Percentiles rank a stretch among this genome's conserved stretches.
phyloP scores from a whole-genome alignment of 768 basidiomycete genomes.

The Epithele typhae region DNA sequence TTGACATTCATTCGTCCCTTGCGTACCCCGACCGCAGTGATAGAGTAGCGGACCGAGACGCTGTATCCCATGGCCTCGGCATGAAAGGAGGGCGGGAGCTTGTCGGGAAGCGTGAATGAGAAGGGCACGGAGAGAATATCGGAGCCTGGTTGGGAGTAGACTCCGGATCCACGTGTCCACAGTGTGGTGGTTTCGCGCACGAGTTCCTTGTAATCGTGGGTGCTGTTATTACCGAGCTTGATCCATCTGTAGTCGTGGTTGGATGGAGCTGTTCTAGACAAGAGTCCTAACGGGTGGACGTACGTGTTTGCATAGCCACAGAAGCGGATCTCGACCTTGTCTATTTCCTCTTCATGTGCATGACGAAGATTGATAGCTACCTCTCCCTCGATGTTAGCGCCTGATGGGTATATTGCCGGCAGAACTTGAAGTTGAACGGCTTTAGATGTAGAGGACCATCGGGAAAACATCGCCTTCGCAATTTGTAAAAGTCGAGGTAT shows the following conservation, averaged over 20 bases:
- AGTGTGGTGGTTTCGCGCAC: too few species aligned
- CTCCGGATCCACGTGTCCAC: background rate
- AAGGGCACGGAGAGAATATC: slow-evolving; percentile 13
- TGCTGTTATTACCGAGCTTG: slow-evolving; percentile 1
- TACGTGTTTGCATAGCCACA: slow-evolving; percentile 8
- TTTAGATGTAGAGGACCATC: background rate
- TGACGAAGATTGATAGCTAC: slow-evolving; percentile 8
- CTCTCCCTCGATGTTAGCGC: slow-evolving; percentile 6
- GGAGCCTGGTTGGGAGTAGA: slow-evolving; percentile 7
- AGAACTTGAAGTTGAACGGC: background rate
- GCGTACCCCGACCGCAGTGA: slow-evolving; percentile 13
- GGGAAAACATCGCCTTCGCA: slow-evolving; percentile 3
- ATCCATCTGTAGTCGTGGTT: slow-evolving; percentile 1
- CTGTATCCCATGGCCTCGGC: background rate
- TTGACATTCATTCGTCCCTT: slow-evolving; percentile 3
- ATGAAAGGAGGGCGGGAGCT: slow-evolving; percentile 10
- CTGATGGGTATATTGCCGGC: background rate
- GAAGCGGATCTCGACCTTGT: slow-evolving; percentile 10
- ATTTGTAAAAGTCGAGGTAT: too few species aligned
- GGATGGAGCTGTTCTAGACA: too few species aligned
- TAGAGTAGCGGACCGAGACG: slow-evolving; percentile 4
- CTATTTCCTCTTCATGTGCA: slow-evolving; percentile 3
- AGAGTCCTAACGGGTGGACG: too few species aligned
- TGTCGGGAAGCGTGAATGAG: slow-evolving; percentile 1
- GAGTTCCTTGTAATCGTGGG: slow-evolving; percentile 1